Evolutionary conservation across 2,329 filamentous ascomycete species (phyloP).

Genomic region (Fusarium solani-melongenae): DNA sequence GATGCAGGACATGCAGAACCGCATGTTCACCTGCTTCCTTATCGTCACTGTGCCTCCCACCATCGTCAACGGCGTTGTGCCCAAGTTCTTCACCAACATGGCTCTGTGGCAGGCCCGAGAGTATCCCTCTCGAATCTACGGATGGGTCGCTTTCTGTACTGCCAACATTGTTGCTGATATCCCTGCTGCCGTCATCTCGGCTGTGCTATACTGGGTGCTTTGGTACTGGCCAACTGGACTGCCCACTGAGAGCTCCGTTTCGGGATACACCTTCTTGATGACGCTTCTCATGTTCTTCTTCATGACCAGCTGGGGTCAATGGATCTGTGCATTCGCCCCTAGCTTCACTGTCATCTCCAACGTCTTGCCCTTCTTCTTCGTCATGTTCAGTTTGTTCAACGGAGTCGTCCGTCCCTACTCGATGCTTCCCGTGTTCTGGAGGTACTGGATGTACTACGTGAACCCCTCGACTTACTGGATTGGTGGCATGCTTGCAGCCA

Average conservation of each 20-base stretch:
- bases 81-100: conserved; percentile 82
- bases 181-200: conserved; percentile 72
- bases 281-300: conserved; percentile 82
- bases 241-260: conserved; percentile 70
- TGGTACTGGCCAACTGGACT: conserved; percentile 84
- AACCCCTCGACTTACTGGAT: conserved; percentile 39
- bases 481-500: conserved; percentile 34
- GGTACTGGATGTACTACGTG: conserved; percentile 38
- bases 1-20: conserved; percentile 77
- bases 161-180: conserved; percentile 80
- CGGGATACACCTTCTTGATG: conserved; percentile 85
- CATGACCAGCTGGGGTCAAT: conserved; percentile 81
- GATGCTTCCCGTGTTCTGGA: conserved; percentile 73
- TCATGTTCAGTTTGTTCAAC: conserved; percentile 81
- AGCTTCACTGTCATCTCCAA: conserved; percentile 83
- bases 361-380: conserved; percentile 82
- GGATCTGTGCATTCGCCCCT: conserved; percentile 85
- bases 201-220: conserved; percentile 75
- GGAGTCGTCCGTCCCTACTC: conserved; percentile 78
- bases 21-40: conserved; percentile 79
- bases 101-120: conserved; percentile 79
- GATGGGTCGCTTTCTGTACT: conserved; percentile 80
- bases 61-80: conserved; percentile 77
- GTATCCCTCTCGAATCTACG: conserved; percentile 79
- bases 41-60: conserved; percentile 73